phyloP scores from a whole-genome alignment of 2,329 filamentous ascomycete genomes.

The Hymenoscyphus infarciens region DNA sequence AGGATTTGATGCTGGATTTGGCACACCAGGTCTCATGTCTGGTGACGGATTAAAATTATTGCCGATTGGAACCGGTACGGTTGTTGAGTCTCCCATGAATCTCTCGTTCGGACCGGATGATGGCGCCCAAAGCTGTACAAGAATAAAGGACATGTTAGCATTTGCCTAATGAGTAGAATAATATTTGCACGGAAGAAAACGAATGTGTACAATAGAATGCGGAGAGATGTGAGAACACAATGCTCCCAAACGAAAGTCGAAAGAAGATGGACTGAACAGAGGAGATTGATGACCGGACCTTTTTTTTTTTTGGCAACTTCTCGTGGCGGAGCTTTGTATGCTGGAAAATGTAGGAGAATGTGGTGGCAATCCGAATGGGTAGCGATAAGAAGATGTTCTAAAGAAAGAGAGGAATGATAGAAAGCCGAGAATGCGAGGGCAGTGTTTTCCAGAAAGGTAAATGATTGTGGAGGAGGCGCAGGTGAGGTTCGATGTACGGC shows the following conservation, averaged over 20 bases:
- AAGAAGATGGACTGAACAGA: background rate
- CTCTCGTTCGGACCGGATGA: conserved; percentile 17
- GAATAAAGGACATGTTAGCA: conserved; percentile 25
- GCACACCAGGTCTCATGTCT: conserved; percentile 13
- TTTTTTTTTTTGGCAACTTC: background rate
- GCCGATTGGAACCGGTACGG: conserved; percentile 15
- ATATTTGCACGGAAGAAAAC: background rate
- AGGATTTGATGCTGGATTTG: conserved; percentile 5
- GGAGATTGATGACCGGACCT: background rate
- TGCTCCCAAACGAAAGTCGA: background rate
- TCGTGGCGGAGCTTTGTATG: background rate
- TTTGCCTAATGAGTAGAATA: background rate
- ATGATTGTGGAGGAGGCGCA: conserved; percentile 20
- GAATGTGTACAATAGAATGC: background rate
- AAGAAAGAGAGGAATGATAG: background rate
- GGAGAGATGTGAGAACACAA: background rate
- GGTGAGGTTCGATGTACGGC: conserved; percentile 2
- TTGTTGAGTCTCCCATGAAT: conserved; percentile 27
- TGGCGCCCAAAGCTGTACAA: conserved; percentile 22
- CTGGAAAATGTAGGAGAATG: background rate
- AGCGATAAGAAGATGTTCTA: background rate
- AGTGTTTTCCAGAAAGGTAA: conserved; percentile 8
- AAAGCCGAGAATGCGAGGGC: background rate
- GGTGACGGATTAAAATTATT: conserved; percentile 17
- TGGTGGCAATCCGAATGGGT: background rate